Percentiles rank a stretch among this genome's conserved stretches.
Conservation (phyloP, 805 yeast genomes). For the Allodekkera sacchari region DNA sequence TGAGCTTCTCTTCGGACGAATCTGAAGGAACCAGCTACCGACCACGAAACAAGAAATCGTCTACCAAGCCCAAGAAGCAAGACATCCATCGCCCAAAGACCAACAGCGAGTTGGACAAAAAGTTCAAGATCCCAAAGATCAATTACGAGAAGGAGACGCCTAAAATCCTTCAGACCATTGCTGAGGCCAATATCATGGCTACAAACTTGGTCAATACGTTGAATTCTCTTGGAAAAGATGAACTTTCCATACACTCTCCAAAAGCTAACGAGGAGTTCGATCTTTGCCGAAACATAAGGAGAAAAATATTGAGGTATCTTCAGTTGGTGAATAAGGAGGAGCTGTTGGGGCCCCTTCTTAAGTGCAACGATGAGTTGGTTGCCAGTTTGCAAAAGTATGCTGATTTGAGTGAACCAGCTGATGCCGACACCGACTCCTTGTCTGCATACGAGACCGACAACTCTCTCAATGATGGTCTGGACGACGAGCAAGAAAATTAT, state of each 20-base stretch:
- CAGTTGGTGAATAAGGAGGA: slow-evolving; percentile 83
- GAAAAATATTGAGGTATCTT: slow-evolving; percentile 71
- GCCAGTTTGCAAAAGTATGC: slow-evolving; percentile 64
- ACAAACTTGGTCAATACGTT: slow-evolving; percentile 60
- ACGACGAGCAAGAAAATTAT: background rate
- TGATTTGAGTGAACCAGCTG: slow-evolving; percentile 35
- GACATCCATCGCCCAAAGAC: slow-evolving; percentile 11
- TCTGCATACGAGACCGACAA: slow-evolving; percentile 29
- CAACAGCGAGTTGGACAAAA: slow-evolving; percentile 33
- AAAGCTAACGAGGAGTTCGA: slow-evolving; percentile 61
- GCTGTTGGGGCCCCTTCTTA: slow-evolving; percentile 76
- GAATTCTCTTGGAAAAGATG: slow-evolving; percentile 33
- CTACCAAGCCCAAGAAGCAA: too few species aligned
- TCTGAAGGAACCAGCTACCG: too few species aligned
- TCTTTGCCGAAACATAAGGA: slow-evolving; percentile 64
- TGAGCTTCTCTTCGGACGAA: too few species aligned
- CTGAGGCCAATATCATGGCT: slow-evolving; percentile 69
- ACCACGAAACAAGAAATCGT: too few species aligned
- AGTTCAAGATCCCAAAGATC: slow-evolving; percentile 58
- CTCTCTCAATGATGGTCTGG: slow-evolving; percentile 8
- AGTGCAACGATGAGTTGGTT: slow-evolving; percentile 87
- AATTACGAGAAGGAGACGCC: slow-evolving; percentile 67
- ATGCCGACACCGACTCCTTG: slow-evolving; percentile 32
- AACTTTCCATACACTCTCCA: slow-evolving; percentile 54
- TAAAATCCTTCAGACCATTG: slow-evolving; percentile 55